These are phyloP conservation scores for Purpureocillium takamizusanense DNA, from an alignment of 2,329 filamentous ascomycete species.

Conservation along the genomic window DNA sequence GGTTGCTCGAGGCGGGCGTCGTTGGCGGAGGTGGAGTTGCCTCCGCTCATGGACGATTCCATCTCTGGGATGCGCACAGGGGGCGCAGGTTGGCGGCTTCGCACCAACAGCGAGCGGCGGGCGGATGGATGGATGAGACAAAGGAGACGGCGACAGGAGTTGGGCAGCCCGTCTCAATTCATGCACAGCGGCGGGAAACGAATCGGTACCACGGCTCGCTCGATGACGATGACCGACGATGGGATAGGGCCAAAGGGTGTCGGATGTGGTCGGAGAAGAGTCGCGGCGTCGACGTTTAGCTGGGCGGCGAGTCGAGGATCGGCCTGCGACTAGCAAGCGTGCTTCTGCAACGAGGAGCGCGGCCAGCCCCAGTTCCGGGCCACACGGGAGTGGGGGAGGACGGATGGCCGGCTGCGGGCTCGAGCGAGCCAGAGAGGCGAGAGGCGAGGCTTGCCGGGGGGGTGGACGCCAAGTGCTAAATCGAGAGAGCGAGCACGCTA, in stretches of 20 bases:
- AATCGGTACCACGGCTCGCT: background rate
- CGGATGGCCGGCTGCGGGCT: conserved; percentile 6
- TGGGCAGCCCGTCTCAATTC: conserved; percentile 2
- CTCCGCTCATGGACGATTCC: conserved; percentile 23
- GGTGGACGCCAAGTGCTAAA: background rate
- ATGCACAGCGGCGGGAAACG: background rate
- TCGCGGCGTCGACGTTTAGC: conserved; percentile 4
- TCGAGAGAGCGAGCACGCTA: background rate
- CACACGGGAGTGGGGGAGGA: conserved; percentile 5
- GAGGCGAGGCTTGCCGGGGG: too few species aligned
- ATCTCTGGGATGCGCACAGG: conserved; percentile 18
- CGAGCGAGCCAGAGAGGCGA: background rate
- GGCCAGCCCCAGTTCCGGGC: conserved; percentile 4
- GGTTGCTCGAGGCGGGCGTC: conserved; percentile 23
- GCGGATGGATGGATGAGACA: background rate
- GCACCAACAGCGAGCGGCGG: background rate
- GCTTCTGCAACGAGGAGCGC: background rate
- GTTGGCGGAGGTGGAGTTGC: conserved; percentile 15
- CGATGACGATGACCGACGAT: background rate
- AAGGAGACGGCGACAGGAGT: background rate
- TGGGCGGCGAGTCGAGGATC: too few species aligned
- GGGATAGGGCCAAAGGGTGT: background rate
- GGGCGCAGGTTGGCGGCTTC: conserved; percentile 9
- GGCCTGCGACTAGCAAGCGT: too few species aligned
- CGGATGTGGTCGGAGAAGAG: conserved; percentile 3